phyloP scores from a whole-genome alignment of 345 rosid species.

The Nephelium lappaceum region DNA sequence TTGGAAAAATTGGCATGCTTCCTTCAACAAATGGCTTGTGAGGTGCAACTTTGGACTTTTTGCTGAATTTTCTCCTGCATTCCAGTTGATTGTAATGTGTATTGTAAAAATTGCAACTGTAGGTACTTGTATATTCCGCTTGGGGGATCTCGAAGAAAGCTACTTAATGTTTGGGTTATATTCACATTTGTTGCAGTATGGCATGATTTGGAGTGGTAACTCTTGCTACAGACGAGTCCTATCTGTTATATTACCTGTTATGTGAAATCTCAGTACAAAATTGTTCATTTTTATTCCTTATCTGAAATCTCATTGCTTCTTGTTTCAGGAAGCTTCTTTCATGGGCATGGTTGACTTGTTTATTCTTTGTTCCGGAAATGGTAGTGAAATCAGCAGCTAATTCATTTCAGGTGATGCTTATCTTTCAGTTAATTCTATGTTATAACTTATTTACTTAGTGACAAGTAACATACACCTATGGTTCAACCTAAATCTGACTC shows the following conservation, averaged over 20 bases:
- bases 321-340: slow-evolving; percentile 96
- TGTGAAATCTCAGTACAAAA: slow-evolving; percentile 8
- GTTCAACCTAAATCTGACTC: background rate
- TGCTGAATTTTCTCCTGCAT: slow-evolving; percentile 16
- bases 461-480: background rate
- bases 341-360: slow-evolving; percentile 99
- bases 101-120: slow-evolving; percentile 10
- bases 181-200: slow-evolving; percentile 96
- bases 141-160: slow-evolving; percentile 85
- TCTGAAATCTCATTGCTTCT: slow-evolving; percentile 35
- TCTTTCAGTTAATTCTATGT: background rate
- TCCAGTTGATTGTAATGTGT: slow-evolving; percentile 10
- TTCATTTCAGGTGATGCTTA: slow-evolving; percentile 56
- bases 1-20: slow-evolving; percentile 99
- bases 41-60: slow-evolving; percentile 50
- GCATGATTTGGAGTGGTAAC: slow-evolving; percentile 97
- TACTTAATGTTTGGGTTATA: slow-evolving; percentile 83
- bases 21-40: slow-evolving; percentile 97
- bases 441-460: background rate
- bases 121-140: slow-evolving; percentile 98
- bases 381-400: slow-evolving; percentile 71
- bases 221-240: background rate
- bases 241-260: slow-evolving; percentile 15
- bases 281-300: slow-evolving; percentile 14
- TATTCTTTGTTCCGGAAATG: slow-evolving; percentile 94